Conservation (phyloP, 495 filamentous ascomycete genomes). For the Neurospora hispaniola region DNA sequence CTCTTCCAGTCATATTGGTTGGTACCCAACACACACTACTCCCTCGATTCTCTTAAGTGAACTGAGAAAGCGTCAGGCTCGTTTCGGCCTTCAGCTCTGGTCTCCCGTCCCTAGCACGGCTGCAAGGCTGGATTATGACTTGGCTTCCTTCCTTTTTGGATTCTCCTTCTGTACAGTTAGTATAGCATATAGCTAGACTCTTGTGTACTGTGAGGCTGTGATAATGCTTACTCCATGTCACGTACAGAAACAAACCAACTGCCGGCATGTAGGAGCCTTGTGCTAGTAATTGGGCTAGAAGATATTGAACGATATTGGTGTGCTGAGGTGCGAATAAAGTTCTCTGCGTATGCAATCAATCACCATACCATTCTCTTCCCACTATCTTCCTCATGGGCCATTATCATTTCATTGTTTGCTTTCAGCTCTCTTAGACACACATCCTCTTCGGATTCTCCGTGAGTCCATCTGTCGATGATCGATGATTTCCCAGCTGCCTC, state of each 20-base stretch:
- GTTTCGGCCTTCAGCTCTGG: conserved; percentile 25
- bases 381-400: not conserved
- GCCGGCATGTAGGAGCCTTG: not conserved
- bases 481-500: not conserved
- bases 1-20: not conserved
- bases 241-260: not conserved
- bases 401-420: not conserved
- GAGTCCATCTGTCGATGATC: not conserved
- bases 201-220: not conserved
- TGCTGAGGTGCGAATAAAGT: not conserved
- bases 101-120: conserved; percentile 7
- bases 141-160: not conserved
- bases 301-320: not conserved
- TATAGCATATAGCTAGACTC: not conserved
- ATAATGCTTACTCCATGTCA: not conserved
- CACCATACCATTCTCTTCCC: not conserved
- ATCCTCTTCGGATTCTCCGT: not conserved
- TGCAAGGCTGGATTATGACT: not conserved
- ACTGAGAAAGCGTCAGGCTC: not conserved
- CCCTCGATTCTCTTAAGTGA: not conserved
- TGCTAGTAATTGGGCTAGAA: not conserved
- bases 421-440: not conserved
- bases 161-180: not conserved
- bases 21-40: not conserved
- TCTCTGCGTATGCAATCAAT: not conserved